A percentile compares a stretch with the other conserved stretches of the same genome.
phyloP scores from a whole-genome alignment of 139 green algal species.

The Tetraselmis striata region DNA sequence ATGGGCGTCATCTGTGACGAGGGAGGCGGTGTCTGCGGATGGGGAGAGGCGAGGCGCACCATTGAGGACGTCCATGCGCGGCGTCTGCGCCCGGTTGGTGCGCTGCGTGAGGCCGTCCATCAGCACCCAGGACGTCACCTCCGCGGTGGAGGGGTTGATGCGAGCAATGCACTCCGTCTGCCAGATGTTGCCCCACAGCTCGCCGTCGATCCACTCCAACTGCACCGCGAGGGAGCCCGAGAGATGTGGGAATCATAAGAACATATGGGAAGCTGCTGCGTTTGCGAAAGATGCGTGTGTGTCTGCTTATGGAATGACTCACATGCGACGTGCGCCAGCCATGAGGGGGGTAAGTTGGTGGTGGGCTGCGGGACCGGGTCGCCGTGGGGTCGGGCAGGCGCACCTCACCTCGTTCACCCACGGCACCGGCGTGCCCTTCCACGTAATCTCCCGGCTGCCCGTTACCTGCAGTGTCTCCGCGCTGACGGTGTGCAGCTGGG shows the following conservation, averaged over 20 bases:
- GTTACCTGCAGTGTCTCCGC: conserved; percentile 34
- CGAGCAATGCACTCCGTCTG: conserved; percentile 76
- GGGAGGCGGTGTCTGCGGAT: no score
- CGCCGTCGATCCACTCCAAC: conserved; percentile 71
- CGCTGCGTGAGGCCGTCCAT: conserved; percentile 31
- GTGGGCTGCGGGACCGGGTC: no score
- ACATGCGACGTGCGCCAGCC: no score
- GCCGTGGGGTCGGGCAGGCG: no score
- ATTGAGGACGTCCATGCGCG: conserved; percentile 75
- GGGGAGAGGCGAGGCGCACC: conserved; percentile 38
- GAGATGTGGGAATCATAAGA: no score
- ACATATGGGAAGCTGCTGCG: no score
- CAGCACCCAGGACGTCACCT: conserved; percentile 54
- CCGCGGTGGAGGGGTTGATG: conserved; percentile 52
- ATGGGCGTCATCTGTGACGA: no score
- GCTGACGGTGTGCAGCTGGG: conserved; percentile 60
- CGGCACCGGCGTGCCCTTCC: conserved; percentile 26
- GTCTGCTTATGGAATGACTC: no score
- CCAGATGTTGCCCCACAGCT: conserved; percentile 84
- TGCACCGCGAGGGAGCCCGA: no score
- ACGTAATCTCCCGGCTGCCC: conserved; percentile 27
- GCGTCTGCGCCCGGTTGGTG: not conserved
- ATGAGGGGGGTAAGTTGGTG: no score
- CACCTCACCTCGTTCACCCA: conserved; percentile 68
- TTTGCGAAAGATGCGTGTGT: no score